Base-by-base conservation (phyloP, 768 basidiomycete genomes). In the Suillus ampliporus region DNA sequence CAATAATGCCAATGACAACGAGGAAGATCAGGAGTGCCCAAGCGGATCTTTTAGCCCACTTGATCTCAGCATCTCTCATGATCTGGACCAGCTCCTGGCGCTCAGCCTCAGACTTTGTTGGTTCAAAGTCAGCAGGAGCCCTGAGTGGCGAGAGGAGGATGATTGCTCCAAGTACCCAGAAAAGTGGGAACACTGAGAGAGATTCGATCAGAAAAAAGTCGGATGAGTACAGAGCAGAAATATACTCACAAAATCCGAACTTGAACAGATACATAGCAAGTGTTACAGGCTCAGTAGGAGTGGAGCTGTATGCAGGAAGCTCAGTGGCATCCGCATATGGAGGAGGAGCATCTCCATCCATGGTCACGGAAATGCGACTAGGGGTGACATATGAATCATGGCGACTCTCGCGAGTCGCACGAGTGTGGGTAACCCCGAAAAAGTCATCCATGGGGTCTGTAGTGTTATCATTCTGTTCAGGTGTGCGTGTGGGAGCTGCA, bases 181-280 rank as follows among this genome's bases (percentile, higher is more conserved):
- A 78, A 17, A 76, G 78, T n/a, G 82, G 82, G 72, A 81, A 83
- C 57, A 84, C 82, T 82, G 64, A 1, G 40, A 64, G 17, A 61
- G 34, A 54, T 38, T 57, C 21, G 11, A 37, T 34, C 57, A 59
- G 61, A 40, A 58, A n/a, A 37, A 21, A 50, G n/a, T 26, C 14
- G 40, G 15, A 53, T 10, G 19, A 5, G 38, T 38, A 21, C 21
- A 8, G 7, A 2, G 9, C 34, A 34, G 17, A 37, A 19, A 13
- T 7, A 53, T 6, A 78, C 83, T 71, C 64, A 84, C 83, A 34
- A 68, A 84, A 84, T 26, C 84, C 83, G 34, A 78, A 81, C 63
- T 78, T 81, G 76, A 84, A 84, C 43, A 84, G 74, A 65, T 80
- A 79, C 71, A 72, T 77, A 1, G 82, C 82, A 61, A 84, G 78